Conservation (phyloP, 2,329 filamentous ascomycete species). For the Moelleriella libera region DNA sequence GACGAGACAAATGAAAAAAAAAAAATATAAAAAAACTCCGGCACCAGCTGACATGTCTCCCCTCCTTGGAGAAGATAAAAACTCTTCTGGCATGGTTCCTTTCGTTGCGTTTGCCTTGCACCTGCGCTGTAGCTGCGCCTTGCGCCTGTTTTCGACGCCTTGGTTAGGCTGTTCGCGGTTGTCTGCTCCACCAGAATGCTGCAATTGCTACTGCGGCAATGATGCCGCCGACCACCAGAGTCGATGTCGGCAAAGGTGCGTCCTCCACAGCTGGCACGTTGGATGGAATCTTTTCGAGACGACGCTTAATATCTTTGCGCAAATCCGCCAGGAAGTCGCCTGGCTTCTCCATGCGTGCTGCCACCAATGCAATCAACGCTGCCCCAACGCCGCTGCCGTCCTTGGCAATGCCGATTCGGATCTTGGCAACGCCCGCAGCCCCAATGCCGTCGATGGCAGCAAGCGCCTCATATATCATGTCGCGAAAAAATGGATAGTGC, state of each 20-base stretch:
- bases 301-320: constrained; percentile 22
- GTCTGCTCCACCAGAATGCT: constrained; percentile 22
- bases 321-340: constrained; percentile 28
- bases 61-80: too few species aligned
- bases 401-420: constrained; percentile 91
- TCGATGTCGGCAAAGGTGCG: constrained; percentile 13
- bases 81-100: too few species aligned
- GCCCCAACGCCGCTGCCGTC: constrained; percentile 79
- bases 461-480: constrained; percentile 74
- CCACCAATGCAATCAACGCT: constrained; percentile 84
- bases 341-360: constrained; percentile 49
- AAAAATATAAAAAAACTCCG: too few species aligned
- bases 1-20: neutral
- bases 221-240: constrained; percentile 18
- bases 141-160: neutral
- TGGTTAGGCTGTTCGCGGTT: constrained; percentile 5
- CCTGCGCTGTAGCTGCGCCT: too few species aligned
- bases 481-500: constrained; percentile 87
- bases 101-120: too few species aligned
- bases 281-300: constrained; percentile 17
- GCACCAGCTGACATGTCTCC: too few species aligned
- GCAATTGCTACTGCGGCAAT: constrained; percentile 23
- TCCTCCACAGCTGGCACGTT: constrained; percentile 16
- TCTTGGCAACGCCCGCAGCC: constrained; percentile 62
- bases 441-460: constrained; percentile 67